Percentiles rank a stretch among this genome's conserved stretches.
Evolutionary conservation across 1,284 basidiomycete genomes (phyloP).

Genomic region (Ustilago vetiveriae): DNA sequence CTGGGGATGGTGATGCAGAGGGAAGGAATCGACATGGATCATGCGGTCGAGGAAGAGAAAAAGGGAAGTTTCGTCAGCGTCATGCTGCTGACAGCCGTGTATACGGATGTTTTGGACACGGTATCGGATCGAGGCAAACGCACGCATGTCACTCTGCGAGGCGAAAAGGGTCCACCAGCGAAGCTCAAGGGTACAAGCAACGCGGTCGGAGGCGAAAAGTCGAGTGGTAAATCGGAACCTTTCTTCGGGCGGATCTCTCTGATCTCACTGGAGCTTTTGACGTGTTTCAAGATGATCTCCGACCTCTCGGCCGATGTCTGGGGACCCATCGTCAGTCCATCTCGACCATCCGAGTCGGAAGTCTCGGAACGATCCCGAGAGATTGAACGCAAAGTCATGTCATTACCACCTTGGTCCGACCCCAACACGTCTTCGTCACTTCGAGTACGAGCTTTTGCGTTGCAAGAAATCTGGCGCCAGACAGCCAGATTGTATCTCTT

Average conservation of each 20-base stretch:
- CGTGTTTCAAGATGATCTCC: conserved; percentile 46
- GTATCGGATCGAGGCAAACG: conserved; percentile 31
- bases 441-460: conserved; percentile 38
- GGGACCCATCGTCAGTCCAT: conserved; percentile 26
- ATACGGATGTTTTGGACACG: conserved; percentile 43
- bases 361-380: conserved; percentile 23
- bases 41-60: conserved; percentile 36
- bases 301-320: conserved; percentile 50
- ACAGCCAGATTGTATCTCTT: conserved; percentile 40
- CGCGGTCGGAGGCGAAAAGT: not conserved
- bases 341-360: conserved; percentile 22
- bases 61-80: conserved; percentile 27
- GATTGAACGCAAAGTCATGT: conserved; percentile 42
- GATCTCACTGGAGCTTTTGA: conserved; percentile 38
- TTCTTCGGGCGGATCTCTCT: conserved; percentile 39
- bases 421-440: conserved; percentile 28
- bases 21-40: conserved; percentile 36
- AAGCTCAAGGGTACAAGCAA: conserved; percentile 9
- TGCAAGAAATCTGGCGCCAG: conserved; percentile 56
- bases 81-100: conserved; percentile 43
- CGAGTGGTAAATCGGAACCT: conserved; percentile 25
- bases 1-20: conserved; percentile 38
- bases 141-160: conserved; percentile 20
- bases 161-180: not conserved
- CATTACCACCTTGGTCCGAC: conserved; percentile 36